Base-by-base conservation (phyloP, 805 yeast species). In the Starmerella etchellsii region DNA sequence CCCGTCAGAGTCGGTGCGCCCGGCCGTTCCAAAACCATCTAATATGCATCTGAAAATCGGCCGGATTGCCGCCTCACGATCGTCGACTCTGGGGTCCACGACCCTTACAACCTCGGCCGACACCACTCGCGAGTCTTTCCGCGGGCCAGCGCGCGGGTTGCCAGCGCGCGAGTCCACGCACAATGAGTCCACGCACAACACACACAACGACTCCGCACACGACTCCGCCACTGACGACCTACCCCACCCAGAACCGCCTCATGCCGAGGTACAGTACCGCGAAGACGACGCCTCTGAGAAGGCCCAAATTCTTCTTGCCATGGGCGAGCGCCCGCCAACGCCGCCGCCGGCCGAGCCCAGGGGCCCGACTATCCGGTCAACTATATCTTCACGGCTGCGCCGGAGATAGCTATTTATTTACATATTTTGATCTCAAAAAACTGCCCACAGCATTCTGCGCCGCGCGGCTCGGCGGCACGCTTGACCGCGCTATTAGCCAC, bases 381-480 rank as follows among this genome's bases (percentile, higher is more conserved):
- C 24, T 21, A 31, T 31, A 8, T 30, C n/a, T 18, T 30, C 11
- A 9, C 28, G 32, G 31, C 44, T 13, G 44, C 41, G 8, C 25
- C 26, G 31, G 10, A 9, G n/a, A n/a, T n/a, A n/a, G n/a, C n/a
- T n/a, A n/a, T n/a, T n/a, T n/a, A n/a, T n/a, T n/a, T n/a, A n/a
- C n/a, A n/a, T n/a, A 23, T 8, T 23, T 23, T 8, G 25, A 23
- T 2, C 55, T 37, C 10, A 52, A 37, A 34, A 44, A 52, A 3
- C 45, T 15, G 15, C 54, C 54, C 0, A 52, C 35, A 1, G 46
- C 39, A 31, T 78, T 85, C 31, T 82, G 61, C 0, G 93, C 79
- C 10, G 82, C 76, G 37, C 95, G 64, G 41, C 85, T 76, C 0
- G 94, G 94, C 44, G 82, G 80, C 4, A 71, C 72, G 31, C 68